Evolutionary conservation across 139 green algal species (phyloP).

Genomic region (Volvox reticuliferus): DNA sequence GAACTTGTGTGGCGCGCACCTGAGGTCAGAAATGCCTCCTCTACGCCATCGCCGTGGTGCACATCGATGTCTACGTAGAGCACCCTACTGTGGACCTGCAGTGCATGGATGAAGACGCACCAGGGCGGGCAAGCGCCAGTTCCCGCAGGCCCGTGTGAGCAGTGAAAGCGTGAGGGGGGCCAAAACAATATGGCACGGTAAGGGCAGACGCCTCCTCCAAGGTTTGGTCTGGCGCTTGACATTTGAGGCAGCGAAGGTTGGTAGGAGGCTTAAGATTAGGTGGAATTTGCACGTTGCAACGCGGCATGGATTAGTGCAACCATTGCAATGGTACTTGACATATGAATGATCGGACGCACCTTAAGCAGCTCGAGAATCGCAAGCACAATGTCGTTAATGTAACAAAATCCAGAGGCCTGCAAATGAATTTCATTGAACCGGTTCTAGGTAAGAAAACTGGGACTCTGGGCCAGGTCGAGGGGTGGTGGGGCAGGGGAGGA

Average conservation of each 20-base stretch:
- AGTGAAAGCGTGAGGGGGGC: background rate
- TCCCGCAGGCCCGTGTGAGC: background rate
- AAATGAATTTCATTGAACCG: background rate
- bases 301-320: too few relatives aligned
- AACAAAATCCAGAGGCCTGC: slow-evolving; percentile 91
- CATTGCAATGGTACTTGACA: too few relatives aligned
- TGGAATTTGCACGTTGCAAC: too few relatives aligned
- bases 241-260: too few relatives aligned
- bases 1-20: slow-evolving; percentile 66
- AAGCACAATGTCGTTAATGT: slow-evolving; percentile 98
- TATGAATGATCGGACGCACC: background rate
- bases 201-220: too few relatives aligned
- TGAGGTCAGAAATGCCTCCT: slow-evolving; percentile 97
- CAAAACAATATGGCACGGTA: too few relatives aligned
- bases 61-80: slow-evolving; percentile 95
- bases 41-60: slow-evolving; percentile 98
- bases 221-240: too few relatives aligned
- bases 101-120: background rate
- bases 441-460: background rate
- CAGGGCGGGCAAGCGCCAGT: too few relatives aligned
- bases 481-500: background rate
- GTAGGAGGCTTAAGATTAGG: too few relatives aligned
- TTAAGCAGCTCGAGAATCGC: slow-evolving; percentile 96
- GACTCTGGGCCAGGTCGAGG: too few relatives aligned
- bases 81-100: slow-evolving; percentile 65